Evolutionary conservation across 2,329 filamentous ascomycete species (phyloP), one percentile per base, ranked within the genome.

Genomic region (Epichloe amarillans): DNA sequence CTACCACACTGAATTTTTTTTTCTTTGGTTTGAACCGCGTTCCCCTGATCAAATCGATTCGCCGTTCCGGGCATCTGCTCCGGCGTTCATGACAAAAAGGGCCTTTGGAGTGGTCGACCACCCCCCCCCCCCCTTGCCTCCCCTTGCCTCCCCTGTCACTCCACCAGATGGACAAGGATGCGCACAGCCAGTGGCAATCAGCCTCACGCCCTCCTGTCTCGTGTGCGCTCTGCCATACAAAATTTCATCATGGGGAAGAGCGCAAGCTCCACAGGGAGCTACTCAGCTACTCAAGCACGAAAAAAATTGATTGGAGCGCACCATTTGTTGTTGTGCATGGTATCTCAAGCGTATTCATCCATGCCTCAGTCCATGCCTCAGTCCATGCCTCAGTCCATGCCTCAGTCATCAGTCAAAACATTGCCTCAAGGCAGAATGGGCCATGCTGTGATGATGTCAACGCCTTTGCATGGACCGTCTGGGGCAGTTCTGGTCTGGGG

Each of bases 111-210:
- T 46, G 23, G 26, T 11, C 26, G 8, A 11, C 8, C 0, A 3
- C 26, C 26, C 23, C 2, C 23, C 6, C 21, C 21, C 4, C 2
- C 26, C 26, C 26, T n/a, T n/a, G n/a, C n/a, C n/a, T n/a, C n/a
- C n/a, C n/a, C n/a, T n/a, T n/a, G n/a, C n/a, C 26, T 26, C 37
- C 51, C 40, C 19, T 17, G 17, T 30, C 38, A 17, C 48, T 41
- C 44, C 39, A 38, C 44, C 36, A 12, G 19, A 3, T 21, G 12
- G 21, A 42, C 51, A 39, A 51, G 46, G 50, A 36, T 49, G 41
- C 33, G 40, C 47, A 33, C 33, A 41, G 45, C 40, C 45, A 46
- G 49, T 50, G 41, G 45, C 23, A 44, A 50, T 53, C 49, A 51
- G 48, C 48, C 30, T 50, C 39, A 30, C 41, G 40, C 35, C 40